These are phyloP conservation scores for Flaveria sonorensis DNA, from an alignment of 129 eudicot species.

Conservation along the genomic window DNA sequence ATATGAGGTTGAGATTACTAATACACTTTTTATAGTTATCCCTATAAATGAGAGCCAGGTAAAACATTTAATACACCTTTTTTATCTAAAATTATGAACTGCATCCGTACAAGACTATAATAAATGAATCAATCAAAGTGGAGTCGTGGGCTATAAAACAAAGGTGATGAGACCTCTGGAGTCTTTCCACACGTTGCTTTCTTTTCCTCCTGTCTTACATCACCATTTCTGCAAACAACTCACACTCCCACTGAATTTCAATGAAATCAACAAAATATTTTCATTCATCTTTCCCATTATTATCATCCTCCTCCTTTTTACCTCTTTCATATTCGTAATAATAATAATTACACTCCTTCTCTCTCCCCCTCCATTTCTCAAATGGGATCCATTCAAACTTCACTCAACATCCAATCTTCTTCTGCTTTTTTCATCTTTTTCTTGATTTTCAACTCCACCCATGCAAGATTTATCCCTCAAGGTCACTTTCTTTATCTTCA, in stretches of 20 bases:
- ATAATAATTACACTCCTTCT: neutral
- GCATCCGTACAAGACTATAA: too few species aligned
- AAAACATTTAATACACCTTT: too few species aligned
- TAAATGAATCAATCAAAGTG: too few species aligned
- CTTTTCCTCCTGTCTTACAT: constrained; percentile 38
- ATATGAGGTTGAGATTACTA: too few species aligned
- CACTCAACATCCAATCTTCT: constrained; percentile 27
- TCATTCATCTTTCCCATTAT: constrained; percentile 23
- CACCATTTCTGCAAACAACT: constrained; percentile 22
- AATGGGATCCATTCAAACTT: constrained; percentile 44
- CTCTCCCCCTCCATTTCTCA: constrained; percentile 10
- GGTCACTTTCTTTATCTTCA: neutral
- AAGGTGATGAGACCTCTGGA: constrained; percentile 31
- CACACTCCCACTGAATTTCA: constrained; percentile 29
- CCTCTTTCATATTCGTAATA: constrained; percentile 11
- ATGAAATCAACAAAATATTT: constrained; percentile 45
- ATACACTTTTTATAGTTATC: too few species aligned
- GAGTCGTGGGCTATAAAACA: constrained; percentile 33
- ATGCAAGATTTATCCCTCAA: constrained; percentile 44
- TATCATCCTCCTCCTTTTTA: constrained; percentile 10
- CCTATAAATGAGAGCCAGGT: too few species aligned
- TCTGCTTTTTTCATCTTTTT: constrained; percentile 41
- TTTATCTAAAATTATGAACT: too few species aligned
- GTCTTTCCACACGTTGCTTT: constrained; percentile 29
- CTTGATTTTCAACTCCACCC: constrained; percentile 40